phyloP scores from a whole-genome alignment of 192 early-diverging fungal species.

The Phlyctochytrium planicorne region DNA sequence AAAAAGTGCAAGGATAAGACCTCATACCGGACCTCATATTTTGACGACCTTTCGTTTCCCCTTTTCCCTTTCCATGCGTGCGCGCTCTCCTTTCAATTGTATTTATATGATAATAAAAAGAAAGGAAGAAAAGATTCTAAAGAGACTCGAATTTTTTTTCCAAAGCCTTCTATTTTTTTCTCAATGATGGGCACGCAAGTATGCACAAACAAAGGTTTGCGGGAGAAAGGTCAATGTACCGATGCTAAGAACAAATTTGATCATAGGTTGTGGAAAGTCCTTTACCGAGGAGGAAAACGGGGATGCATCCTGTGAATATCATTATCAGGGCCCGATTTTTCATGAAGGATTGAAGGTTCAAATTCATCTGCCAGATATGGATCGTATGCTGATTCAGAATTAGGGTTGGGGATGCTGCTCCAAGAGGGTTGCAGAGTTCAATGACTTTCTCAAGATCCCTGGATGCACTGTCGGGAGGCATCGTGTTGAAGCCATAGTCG shows the following conservation, averaged over 20 bases:
- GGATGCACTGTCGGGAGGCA: constrained; percentile 83
- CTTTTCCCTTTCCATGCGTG: too few relatives aligned
- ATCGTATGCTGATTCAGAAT: not conserved
- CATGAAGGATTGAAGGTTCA: constrained; percentile 76
- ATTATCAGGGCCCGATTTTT: constrained; percentile 87
- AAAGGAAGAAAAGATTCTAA: too few relatives aligned
- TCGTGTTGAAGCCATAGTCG: constrained; percentile 29
- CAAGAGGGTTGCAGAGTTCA: constrained; percentile 84
- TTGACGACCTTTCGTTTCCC: too few relatives aligned
- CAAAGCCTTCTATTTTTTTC: not conserved
- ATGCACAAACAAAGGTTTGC: constrained; percentile 7
- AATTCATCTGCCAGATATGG: not conserved
- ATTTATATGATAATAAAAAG: too few relatives aligned
- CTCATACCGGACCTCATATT: too few relatives aligned
- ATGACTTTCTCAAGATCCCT: constrained; percentile 79
- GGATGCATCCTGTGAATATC: constrained; percentile 81
- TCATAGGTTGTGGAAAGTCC: constrained; percentile 77
- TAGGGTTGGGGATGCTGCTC: constrained; percentile 94
- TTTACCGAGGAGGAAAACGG: constrained; percentile 74
- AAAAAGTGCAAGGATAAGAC: too few relatives aligned
- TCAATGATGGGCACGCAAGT: not conserved
- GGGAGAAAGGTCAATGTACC: not conserved
- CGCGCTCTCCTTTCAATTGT: too few relatives aligned
- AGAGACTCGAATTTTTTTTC: constrained; percentile 1
- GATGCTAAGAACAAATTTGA: not conserved